Percentiles rank a stretch among this genome's conserved stretches.
Evolutionary conservation across 2,329 filamentous ascomycete species (phyloP).

Genomic region (Ilyonectria robusta): DNA sequence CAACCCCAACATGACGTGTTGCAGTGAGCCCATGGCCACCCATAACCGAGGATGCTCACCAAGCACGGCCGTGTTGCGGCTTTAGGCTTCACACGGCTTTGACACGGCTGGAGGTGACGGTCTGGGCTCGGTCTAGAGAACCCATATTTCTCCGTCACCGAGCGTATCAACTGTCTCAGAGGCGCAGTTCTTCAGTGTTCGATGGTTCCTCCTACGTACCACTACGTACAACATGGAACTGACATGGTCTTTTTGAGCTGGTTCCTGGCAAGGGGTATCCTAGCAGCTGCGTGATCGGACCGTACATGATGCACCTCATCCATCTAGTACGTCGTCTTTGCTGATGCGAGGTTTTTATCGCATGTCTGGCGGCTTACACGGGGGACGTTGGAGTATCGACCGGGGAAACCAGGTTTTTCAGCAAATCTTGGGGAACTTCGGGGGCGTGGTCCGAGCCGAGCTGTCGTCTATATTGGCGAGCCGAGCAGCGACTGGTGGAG

Average conservation of each 20-base stretch:
- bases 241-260: slow-evolving; percentile 12
- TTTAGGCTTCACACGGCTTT: slow-evolving; percentile 32
- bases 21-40: slow-evolving; percentile 27
- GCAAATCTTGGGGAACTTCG: background rate
- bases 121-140: background rate
- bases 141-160: background rate
- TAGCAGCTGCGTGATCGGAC: slow-evolving; percentile 12
- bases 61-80: slow-evolving; percentile 20
- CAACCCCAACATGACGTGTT: slow-evolving; percentile 39
- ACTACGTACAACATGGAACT: slow-evolving; percentile 9
- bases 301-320: slow-evolving; percentile 11
- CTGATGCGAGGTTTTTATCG: background rate
- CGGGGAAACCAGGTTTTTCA: background rate
- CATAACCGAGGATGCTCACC: slow-evolving; percentile 41
- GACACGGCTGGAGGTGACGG: slow-evolving; percentile 8
- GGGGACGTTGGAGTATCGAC: background rate
- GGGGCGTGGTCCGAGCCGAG: slow-evolving; percentile 25
- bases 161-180: background rate
- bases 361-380: background rate
- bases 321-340: background rate
- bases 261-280: slow-evolving; percentile 22
- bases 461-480: slow-evolving; percentile 10
- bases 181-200: background rate
- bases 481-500: slow-evolving; percentile 25
- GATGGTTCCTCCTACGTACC: background rate